Evolutionary conservation across 345 rosid species (phyloP).

Genomic region (Cochlearia excelsa): DNA sequence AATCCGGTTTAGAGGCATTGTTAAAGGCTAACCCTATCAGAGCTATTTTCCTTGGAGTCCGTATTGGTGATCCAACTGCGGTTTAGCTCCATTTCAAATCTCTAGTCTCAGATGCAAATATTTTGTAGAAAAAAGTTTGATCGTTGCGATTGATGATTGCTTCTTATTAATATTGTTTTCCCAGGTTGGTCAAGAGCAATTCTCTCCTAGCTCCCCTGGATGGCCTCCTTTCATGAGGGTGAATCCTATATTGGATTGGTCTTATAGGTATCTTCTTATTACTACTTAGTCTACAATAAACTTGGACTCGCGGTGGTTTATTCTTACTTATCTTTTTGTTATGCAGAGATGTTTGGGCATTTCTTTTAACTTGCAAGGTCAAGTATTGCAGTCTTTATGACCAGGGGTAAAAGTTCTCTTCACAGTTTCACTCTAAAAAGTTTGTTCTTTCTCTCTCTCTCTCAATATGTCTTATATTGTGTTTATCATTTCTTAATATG

Average conservation of each 20-base stretch:
- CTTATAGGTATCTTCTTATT: constrained; percentile 62
- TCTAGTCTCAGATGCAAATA: constrained; percentile 5
- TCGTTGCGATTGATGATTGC: constrained; percentile 4
- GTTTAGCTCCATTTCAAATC: constrained; percentile 44
- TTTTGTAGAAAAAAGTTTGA: not conserved
- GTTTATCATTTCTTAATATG: constrained; percentile 10
- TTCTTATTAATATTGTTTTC: not conserved
- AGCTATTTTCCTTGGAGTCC: constrained; percentile 97
- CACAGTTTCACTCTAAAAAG: constrained; percentile 19
- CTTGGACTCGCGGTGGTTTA: constrained; percentile 9
- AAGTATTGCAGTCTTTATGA: constrained; percentile 97
- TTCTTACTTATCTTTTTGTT: not conserved
- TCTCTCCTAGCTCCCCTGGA: constrained; percentile 98
- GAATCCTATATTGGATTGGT: constrained; percentile 99
- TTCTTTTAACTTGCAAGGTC: constrained; percentile 83
- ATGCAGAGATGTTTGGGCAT: constrained; percentile 97
- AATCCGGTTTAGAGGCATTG: constrained; percentile 89
- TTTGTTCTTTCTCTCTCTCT: not conserved
- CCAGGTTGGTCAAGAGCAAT: constrained; percentile 97
- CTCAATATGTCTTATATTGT: not conserved
- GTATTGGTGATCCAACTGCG: constrained; percentile 99
- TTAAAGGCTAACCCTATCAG: constrained; percentile 72
- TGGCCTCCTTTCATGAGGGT: constrained; percentile 99
- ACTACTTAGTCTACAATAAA: not conserved
- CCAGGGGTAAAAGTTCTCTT: constrained; percentile 63